These are phyloP conservation scores for Sclerotinia subarctica DNA, from an alignment of 2,329 filamentous ascomycete species.

Conservation along the genomic window DNA sequence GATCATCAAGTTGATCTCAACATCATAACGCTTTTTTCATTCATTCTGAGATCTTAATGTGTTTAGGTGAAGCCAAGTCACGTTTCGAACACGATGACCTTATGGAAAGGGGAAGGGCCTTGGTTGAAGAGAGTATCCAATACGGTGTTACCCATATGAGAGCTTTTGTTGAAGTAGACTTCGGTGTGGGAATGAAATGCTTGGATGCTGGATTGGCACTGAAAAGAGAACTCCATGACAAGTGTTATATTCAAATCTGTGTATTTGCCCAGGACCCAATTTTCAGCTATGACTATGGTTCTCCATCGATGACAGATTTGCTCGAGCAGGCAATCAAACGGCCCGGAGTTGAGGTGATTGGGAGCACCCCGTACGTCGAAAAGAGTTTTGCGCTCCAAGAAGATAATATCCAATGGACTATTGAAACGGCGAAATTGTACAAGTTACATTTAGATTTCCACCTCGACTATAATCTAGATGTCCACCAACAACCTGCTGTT, in stretches of 20 bases:
- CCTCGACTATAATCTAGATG: constrained; percentile 65
- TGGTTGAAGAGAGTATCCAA: constrained; percentile 61
- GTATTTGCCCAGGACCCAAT: constrained; percentile 69
- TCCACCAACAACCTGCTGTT: constrained; percentile 48
- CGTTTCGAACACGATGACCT: constrained; percentile 61
- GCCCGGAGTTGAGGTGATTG: constrained; percentile 55
- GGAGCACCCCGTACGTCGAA: constrained; percentile 71
- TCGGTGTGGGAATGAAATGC: constrained; percentile 55
- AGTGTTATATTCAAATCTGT: constrained; percentile 63
- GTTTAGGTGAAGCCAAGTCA: constrained; percentile 52
- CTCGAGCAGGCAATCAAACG: constrained; percentile 47
- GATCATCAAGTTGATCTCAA: not conserved
- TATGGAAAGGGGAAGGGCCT: constrained; percentile 59
- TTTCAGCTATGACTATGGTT: constrained; percentile 52
- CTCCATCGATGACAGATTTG: constrained; percentile 49
- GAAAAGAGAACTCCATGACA: constrained; percentile 51
- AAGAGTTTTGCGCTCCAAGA: constrained; percentile 40
- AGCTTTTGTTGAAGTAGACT: constrained; percentile 69
- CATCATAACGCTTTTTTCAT: not conserved
- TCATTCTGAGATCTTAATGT: constrained; percentile 9
- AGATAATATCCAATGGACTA: constrained; percentile 61
- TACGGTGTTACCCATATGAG: constrained; percentile 67
- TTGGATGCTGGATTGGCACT: constrained; percentile 55
- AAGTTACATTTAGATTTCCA: constrained; percentile 65
- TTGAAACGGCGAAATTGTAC: constrained; percentile 50